phyloP scores from a whole-genome alignment of 2,329 filamentous ascomycete genomes.

The Macrophomina phaseolina region DNA sequence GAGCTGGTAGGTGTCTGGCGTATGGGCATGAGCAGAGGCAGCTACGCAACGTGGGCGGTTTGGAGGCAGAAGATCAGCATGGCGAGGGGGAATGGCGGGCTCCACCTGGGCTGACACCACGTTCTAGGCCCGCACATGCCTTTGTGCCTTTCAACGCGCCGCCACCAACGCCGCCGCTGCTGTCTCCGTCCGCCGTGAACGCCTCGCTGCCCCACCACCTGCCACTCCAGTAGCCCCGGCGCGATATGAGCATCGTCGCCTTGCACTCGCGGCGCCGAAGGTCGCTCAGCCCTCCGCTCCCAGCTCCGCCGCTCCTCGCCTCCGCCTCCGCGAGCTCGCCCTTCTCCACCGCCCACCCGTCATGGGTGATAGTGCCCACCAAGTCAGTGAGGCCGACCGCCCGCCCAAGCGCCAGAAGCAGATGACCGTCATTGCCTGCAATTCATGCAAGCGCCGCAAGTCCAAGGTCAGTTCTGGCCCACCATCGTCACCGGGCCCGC shows the following conservation, averaged over 20 bases:
- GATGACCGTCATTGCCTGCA: slow-evolving; percentile 27
- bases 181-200: neutral
- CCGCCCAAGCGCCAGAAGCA: slow-evolving; percentile 24
- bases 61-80: neutral
- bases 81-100: neutral
- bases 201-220: neutral
- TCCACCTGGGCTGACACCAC: slow-evolving; percentile 3
- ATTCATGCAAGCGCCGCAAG: slow-evolving; percentile 24
- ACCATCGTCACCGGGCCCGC: neutral
- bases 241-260: slow-evolving; percentile 17
- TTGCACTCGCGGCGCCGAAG: slow-evolving; percentile 15
- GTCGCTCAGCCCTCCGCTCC: slow-evolving; percentile 16
- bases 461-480: slow-evolving; percentile 16
- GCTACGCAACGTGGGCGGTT: neutral
- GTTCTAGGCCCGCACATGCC: neutral
- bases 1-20: neutral
- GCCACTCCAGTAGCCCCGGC: neutral
- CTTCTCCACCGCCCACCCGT: neutral
- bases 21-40: neutral
- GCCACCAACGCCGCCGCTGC: slow-evolving; percentile 1
- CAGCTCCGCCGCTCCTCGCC: neutral
- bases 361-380: slow-evolving; percentile 14
- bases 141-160: slow-evolving; percentile 6
- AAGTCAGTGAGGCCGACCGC: neutral
- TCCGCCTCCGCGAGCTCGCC: neutral